These are phyloP conservation scores for Stromatinia cepivora DNA, from an alignment of 2,329 filamentous ascomycete genomes.

Conservation along the genomic window DNA sequence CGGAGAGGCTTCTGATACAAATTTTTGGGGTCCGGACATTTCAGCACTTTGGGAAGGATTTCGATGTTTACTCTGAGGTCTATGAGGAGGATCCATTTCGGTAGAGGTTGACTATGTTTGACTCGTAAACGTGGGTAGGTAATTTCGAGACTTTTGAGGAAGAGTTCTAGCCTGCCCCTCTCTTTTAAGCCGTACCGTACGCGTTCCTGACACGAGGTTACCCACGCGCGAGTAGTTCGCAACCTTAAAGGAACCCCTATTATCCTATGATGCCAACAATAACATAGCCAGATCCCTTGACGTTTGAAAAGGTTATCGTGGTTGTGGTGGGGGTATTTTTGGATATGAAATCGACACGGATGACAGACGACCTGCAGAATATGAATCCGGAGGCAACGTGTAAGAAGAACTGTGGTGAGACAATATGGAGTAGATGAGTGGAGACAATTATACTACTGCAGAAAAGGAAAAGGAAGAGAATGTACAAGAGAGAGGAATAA, in stretches of 20 bases:
- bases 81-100: constrained; percentile 37
- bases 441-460: constrained; percentile 12
- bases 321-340: constrained; percentile 22
- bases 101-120: constrained; percentile 15
- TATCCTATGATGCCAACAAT: constrained; percentile 26
- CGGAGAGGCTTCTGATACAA: constrained; percentile 33
- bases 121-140: constrained; percentile 7
- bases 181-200: constrained; percentile 29
- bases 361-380: constrained; percentile 12
- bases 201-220: constrained; percentile 34
- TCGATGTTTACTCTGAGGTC: constrained; percentile 31
- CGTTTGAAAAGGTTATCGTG: constrained; percentile 21
- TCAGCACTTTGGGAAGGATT: constrained; percentile 28
- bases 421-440: constrained; percentile 1
- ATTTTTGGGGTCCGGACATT: constrained; percentile 26
- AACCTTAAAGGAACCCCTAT: constrained; percentile 31
- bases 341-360: constrained; percentile 14
- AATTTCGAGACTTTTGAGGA: constrained; percentile 17
- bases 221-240: constrained; percentile 31
- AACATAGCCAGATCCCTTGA: constrained; percentile 33
- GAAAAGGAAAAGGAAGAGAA: neutral
- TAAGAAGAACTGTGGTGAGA: constrained; percentile 8
- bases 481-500: constrained; percentile 15
- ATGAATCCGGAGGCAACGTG: constrained; percentile 18
- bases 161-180: constrained; percentile 30